Base-by-base conservation (phyloP, 768 basidiomycete species). In the Pisolithus albus region DNA sequence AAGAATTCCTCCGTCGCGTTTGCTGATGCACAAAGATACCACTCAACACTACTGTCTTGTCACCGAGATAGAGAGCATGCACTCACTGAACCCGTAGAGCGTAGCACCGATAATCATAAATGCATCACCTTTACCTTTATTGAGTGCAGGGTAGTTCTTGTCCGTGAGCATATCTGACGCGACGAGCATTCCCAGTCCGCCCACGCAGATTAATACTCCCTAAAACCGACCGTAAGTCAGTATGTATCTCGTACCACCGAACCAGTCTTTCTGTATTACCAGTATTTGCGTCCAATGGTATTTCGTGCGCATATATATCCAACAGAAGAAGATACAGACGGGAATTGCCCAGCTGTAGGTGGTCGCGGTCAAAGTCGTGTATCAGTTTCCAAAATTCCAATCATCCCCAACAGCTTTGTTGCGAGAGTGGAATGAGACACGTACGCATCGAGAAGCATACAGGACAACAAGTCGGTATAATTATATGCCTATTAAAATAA, bases 1-100 rank as follows among this genome's bases (percentile, higher is more conserved):
- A 92, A 81, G 66, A 87, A 88, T 62, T 92, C 91, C 64, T 93
- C 91, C 0, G 88, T 89, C 26, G 90, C 88, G 57, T 92, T 92
- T 21, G 87, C 89, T 91, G 56, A 28, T 21, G 23, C 49, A 48
- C 2, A 32, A 23, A 10, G 10, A 34, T 46, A 38, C 3, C 56
- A 50, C n/a, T 52, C 8, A 32, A 49, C 37, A 9, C 16, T 36
- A 26, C 19, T 26, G 18, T n/a, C 13, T 24, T 24, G 8, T 4
- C 11, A 48, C n/a, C 13, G 5, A 50, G 38, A 26, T 41, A 37
- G 36, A 18, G 39, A 18, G 15, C 15, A 34, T 38, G 15, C 13
- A 79, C 84, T 54, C 61, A 91, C 88, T 88, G 65, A 92, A 83
- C 42, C 91, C 91, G 56, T 92, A 92, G 19, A 92, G 74, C 0